Evolutionary conservation across 2,329 filamentous ascomycete genomes (phyloP).

Genomic region (Colletotrichum australisinense): DNA sequence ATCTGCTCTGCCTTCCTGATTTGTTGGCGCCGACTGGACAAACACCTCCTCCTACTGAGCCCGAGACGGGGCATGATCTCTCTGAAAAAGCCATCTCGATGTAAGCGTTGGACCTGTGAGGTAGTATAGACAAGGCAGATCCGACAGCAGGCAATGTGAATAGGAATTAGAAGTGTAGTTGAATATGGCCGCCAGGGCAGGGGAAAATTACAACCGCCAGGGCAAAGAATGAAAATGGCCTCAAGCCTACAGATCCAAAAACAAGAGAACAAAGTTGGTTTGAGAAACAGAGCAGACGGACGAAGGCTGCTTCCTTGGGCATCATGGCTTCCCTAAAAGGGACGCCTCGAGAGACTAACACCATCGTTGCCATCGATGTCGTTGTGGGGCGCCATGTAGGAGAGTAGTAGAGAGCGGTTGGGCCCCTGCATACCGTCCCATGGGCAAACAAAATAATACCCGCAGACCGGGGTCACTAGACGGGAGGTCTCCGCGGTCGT

Average conservation of each 20-base stretch:
- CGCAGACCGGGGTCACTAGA: conserved; percentile 6
- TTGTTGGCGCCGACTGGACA: conserved; percentile 40
- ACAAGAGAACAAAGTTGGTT: background rate
- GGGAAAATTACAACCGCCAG: conserved; percentile 14
- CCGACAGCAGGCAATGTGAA: background rate
- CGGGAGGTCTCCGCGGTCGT: conserved; percentile 20
- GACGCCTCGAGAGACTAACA: background rate
- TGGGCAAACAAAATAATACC: conserved; percentile 15
- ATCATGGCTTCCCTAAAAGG: conserved; percentile 14
- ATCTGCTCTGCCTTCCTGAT: conserved; percentile 20
- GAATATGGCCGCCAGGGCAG: conserved; percentile 20
- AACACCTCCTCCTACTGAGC: conserved; percentile 38
- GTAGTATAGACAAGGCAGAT: background rate
- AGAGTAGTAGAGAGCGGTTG: background rate
- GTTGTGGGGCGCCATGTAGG: conserved; percentile 2
- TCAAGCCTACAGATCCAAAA: background rate
- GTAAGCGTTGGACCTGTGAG: background rate
- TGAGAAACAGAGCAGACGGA: background rate
- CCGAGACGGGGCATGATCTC: conserved; percentile 46
- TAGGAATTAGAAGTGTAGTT: background rate
- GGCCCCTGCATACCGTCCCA: conserved; percentile 23
- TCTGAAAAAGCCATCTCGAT: conserved; percentile 41
- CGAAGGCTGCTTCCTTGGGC: background rate
- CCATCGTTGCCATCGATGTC: background rate
- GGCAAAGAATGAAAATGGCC: conserved; percentile 19